phyloP scores from a whole-genome alignment of 1,284 basidiomycete species.

The Pseudomicrostroma phylloplanum region DNA sequence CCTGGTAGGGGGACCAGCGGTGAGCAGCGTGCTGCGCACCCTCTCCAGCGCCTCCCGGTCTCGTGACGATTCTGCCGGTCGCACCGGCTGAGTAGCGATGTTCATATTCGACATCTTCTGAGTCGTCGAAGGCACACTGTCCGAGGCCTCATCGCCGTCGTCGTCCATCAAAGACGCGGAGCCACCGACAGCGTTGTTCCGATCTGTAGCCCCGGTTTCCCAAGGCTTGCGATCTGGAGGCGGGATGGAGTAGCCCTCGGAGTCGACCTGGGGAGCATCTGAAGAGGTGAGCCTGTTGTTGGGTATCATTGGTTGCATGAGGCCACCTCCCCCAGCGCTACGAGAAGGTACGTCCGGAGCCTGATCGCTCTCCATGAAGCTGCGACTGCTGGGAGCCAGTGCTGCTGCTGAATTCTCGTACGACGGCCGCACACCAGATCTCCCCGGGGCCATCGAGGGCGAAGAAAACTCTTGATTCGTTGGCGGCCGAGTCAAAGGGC shows the following conservation, averaged over 20 bases:
- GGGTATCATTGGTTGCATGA: constrained; percentile 38
- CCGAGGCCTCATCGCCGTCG: constrained; percentile 20
- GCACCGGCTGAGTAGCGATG: constrained; percentile 52
- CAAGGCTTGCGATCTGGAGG: constrained; percentile 55
- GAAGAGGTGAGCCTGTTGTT: constrained; percentile 11
- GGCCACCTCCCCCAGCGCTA: constrained; percentile 16
- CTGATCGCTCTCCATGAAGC: not conserved
- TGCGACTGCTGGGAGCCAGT: not conserved
- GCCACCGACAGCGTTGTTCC: constrained; percentile 23
- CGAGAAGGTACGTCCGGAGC: constrained; percentile 8
- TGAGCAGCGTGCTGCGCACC: constrained; percentile 54
- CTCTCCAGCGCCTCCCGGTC: constrained; percentile 55
- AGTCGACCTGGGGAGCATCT: constrained; percentile 50
- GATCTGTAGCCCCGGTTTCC: constrained; percentile 33
- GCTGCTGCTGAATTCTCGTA: not conserved
- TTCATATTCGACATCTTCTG: constrained; percentile 39
- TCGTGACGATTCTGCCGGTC: constrained; percentile 52
- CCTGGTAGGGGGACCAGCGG: constrained; percentile 32
- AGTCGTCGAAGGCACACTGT: constrained; percentile 12
- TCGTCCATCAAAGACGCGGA: constrained; percentile 48
- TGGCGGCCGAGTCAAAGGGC: not conserved
- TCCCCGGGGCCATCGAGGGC: too few relatives aligned
- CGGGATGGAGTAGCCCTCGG: constrained; percentile 56
- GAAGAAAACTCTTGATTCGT: not conserved
- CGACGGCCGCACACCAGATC: not conserved